Conservation (phyloP, 345 rosid genomes). For the Sonneratia alba region DNA sequence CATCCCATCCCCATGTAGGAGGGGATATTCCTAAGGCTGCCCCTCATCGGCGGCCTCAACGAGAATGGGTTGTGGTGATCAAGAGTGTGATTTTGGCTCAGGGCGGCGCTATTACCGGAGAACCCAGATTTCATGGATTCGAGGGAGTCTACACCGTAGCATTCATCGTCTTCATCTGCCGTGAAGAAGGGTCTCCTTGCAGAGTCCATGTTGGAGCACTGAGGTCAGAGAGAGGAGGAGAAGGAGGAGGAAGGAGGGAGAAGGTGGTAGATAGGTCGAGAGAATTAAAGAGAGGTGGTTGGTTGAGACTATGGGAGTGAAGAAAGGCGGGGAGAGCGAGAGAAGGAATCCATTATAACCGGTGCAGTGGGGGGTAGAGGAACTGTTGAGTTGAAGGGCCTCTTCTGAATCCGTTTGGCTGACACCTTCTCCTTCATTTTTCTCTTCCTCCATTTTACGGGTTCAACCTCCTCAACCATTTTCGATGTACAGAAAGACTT, state of each 20-base stretch:
- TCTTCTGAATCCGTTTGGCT: conserved; percentile 1
- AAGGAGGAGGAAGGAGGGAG: too few relatives aligned
- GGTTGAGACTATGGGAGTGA: too few relatives aligned
- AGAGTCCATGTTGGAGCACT: too few relatives aligned
- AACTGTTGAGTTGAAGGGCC: too few relatives aligned
- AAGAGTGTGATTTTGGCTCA: background rate
- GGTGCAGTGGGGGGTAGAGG: too few relatives aligned
- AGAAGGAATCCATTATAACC: background rate
- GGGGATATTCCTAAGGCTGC: background rate
- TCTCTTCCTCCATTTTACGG: conserved; percentile 9
- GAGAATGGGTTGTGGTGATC: conserved; percentile 1
- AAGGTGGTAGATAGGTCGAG: background rate
- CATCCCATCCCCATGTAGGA: background rate
- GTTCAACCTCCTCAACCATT: too few relatives aligned
- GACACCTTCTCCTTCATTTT: too few relatives aligned
- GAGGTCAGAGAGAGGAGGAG: too few relatives aligned
- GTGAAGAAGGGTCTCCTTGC: too few relatives aligned
- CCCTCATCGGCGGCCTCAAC: background rate
- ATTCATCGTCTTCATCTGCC: too few relatives aligned
- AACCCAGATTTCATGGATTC: conserved; percentile 52
- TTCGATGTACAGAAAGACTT: background rate
- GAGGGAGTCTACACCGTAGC: too few relatives aligned
- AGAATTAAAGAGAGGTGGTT: too few relatives aligned
- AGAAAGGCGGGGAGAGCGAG: background rate
- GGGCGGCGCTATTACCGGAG: conserved; percentile 15